Conservation (phyloP, 805 yeast species). For the Hanseniaspora valbyensis region DNA sequence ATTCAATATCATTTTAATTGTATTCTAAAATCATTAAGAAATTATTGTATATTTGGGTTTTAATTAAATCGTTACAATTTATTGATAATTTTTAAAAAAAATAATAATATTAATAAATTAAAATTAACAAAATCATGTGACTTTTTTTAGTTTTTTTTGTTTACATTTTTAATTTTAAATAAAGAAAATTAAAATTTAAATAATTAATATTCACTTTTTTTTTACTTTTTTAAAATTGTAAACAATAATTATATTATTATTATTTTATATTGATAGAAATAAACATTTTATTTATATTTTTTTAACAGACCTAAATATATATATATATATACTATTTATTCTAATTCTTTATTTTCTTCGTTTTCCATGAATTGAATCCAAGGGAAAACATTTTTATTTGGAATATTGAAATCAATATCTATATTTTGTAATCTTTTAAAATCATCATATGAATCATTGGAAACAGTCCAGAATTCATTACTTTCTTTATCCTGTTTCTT, state of each 20-base stretch:
- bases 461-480: slow-evolving; percentile 5
- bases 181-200: background rate
- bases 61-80: too few relatives aligned
- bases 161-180: background rate
- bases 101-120: too few relatives aligned
- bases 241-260: background rate
- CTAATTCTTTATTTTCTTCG: too few relatives aligned
- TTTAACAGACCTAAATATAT: background rate
- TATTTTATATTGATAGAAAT: background rate
- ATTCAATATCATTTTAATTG: too few relatives aligned
- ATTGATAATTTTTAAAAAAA: background rate
- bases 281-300: background rate
- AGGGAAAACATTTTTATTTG: slow-evolving; percentile 8
- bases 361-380: background rate
- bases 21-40: too few relatives aligned
- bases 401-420: slow-evolving; percentile 6
- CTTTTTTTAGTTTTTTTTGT: background rate
- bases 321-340: too few relatives aligned
- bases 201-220: too few relatives aligned
- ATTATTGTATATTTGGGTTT: too few relatives aligned
- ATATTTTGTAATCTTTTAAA: slow-evolving; percentile 7
- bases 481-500: background rate
- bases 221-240: too few relatives aligned
- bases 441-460: slow-evolving; percentile 13
- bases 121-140: too few relatives aligned